These are phyloP conservation scores for Mycena pura DNA, from an alignment of 768 basidiomycete species.

Conservation along the genomic window DNA sequence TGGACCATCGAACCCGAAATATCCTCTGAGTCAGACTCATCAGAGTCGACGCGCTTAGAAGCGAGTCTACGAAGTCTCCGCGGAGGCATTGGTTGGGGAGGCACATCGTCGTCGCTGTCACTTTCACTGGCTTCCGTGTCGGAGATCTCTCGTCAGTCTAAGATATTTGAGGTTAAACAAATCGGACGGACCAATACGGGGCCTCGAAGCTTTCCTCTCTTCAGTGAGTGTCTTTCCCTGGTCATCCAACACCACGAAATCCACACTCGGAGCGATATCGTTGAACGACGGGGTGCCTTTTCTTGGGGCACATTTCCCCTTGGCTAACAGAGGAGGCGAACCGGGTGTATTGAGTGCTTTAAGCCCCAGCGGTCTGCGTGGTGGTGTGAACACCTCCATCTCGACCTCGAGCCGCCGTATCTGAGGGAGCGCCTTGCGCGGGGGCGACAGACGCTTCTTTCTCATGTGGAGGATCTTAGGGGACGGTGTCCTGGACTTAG, in stretches of 20 bases:
- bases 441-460: constrained; percentile 47
- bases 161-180: neutral
- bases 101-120: constrained; percentile 25
- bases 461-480: constrained; percentile 48
- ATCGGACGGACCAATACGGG: constrained; percentile 43
- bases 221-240: constrained; percentile 62
- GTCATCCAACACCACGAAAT: constrained; percentile 72
- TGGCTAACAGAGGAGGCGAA: constrained; percentile 28
- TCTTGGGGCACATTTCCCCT: constrained; percentile 31
- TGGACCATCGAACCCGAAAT: neutral
- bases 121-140: constrained; percentile 6
- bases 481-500: constrained; percentile 41
- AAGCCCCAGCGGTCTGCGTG: constrained; percentile 22
- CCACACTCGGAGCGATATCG: constrained; percentile 54
- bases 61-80: constrained; percentile 31
- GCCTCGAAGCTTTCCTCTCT: constrained; percentile 64
- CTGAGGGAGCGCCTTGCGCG: constrained; percentile 38
- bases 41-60: constrained; percentile 5
- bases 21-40: constrained; percentile 15
- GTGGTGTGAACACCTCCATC: constrained; percentile 31
- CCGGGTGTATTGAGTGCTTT: constrained; percentile 41
- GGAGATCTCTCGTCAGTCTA: neutral
- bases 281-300: constrained; percentile 40
- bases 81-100: constrained; percentile 33
- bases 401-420: constrained; percentile 34